These are phyloP conservation scores for Stephania cephalantha DNA, from an alignment of 164 flowering plant species.

Conservation along the genomic window DNA sequence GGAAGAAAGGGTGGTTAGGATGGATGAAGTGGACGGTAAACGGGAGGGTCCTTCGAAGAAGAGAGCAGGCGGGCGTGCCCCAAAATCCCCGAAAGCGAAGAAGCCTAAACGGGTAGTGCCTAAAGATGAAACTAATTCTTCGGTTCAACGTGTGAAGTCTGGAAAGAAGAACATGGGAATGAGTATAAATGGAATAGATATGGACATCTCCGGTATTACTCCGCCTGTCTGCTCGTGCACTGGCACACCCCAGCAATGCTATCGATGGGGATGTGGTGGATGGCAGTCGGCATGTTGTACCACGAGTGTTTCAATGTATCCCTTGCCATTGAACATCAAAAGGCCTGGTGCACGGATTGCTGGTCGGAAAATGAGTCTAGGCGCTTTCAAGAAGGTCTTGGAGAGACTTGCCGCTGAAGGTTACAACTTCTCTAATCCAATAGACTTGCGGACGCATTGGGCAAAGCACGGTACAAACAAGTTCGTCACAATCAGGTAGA, in stretches of 20 bases:
- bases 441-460: constrained; percentile 83
- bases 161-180: constrained; percentile 51
- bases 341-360: constrained; percentile 85
- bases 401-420: constrained; percentile 76
- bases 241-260: constrained; percentile 77
- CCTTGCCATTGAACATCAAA: constrained; percentile 82
- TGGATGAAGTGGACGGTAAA: constrained; percentile 35
- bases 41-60: constrained; percentile 47
- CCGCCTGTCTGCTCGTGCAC: constrained; percentile 88
- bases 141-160: constrained; percentile 43
- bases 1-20: constrained; percentile 24
- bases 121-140: constrained; percentile 33
- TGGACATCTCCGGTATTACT: constrained; percentile 74
- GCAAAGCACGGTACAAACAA: constrained; percentile 94
- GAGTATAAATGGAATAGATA: constrained; percentile 64
- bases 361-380: constrained; percentile 90
- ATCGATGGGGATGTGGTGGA: constrained; percentile 96
- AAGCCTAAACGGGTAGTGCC: constrained; percentile 43
- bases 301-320: constrained; percentile 68
- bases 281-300: constrained; percentile 98
- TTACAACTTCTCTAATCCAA: constrained; percentile 56
- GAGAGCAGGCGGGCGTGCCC: constrained; percentile 29
- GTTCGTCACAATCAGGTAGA: constrained; percentile 83
- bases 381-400: constrained; percentile 84
- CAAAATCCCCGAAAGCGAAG: constrained; percentile 51